Percentiles rank a stretch among this genome's conserved stretches.
Conservation (phyloP, 257 asterid species). For the Scutellaria galericulata region DNA sequence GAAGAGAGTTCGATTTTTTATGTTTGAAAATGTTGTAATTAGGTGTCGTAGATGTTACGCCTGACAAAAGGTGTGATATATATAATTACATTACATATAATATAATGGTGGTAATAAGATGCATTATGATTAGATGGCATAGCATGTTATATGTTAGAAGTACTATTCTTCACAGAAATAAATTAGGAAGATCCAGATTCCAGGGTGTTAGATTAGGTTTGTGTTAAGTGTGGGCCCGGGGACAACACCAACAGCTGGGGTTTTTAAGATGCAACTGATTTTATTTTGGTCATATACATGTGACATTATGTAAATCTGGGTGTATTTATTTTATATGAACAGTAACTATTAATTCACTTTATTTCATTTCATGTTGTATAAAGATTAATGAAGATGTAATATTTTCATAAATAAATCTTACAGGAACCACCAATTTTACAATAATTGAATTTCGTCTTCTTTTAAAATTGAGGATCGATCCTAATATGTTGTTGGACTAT, state of each 20-base stretch:
- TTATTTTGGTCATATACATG: not conserved
- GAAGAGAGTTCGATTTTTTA: too few species aligned
- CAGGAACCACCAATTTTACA: too few species aligned
- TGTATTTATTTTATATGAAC: too few species aligned
- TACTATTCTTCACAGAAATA: too few species aligned
- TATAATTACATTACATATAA: not conserved
- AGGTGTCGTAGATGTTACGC: not conserved
- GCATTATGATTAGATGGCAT: not conserved
- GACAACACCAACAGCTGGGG: slow-evolving; percentile 30
- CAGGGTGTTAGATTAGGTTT: slow-evolving; percentile 51
- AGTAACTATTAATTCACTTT: not conserved
- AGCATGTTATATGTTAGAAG: slow-evolving; percentile 26
- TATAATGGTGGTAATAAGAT: not conserved
- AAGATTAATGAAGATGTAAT: too few species aligned
- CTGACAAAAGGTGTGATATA: not conserved
- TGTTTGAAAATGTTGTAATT: not conserved
- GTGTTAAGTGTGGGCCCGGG: slow-evolving; percentile 19
- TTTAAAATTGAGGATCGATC: too few species aligned
- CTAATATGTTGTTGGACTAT: too few species aligned
- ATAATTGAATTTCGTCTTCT: too few species aligned
- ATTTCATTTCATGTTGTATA: not conserved
- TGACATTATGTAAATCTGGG: too few species aligned
- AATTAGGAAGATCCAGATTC: slow-evolving; percentile 38
- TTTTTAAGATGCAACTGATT: not conserved
- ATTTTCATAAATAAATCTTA: too few species aligned